Evolutionary conservation across 1,284 basidiomycete genomes (phyloP), one percentile per base, ranked within the genome.

Genomic region (Earliella scabrosa): DNA sequence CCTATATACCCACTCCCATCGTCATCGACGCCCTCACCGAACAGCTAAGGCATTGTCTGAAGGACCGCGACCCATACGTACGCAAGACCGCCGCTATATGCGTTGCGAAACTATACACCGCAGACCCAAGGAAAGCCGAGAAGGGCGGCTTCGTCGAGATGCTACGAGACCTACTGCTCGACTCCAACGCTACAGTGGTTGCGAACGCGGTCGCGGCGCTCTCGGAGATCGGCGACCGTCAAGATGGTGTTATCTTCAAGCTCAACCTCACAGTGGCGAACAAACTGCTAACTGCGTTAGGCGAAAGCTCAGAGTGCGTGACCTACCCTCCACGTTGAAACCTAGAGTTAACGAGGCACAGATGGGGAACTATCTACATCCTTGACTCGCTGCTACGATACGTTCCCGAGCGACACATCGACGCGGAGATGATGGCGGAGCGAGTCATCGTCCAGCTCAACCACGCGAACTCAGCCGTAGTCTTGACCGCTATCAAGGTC

Each of bases 341-440:
- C 53, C 38, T 26, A 51, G 27, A 20, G 31, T 52, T 58, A 20
- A 58, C 31, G 23, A 6, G 24, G 26, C 18, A n/a, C 65, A 97
- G 95, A 74, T 99, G 97, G 97, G 97, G 97, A 1, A 97, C 98
- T 74, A 95, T 98, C 38, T 99, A 99, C 72, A 98, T 99, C 61
- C 82, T 99, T 50, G 97, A 99, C 72, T 91, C 93, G 3, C 75
- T 99, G 31, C 77, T 99, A 59, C 93, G 95, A 51, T 99, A 92
- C 70, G 91, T 98, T 7, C 97, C 97, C 6, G 88, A 95, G 66
- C 82, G 84, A 54, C 85, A 93, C 57, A 79, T 86, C 34, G 97
- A 99, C 69, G 96, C 97, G 11, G 94, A 98, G 74, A 81, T 93
- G 35, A 87, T 99, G 73, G 95, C 93, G 4, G 97, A 99, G 71